These are phyloP conservation scores for Aspergillus floridensis DNA, from an alignment of 2,329 filamentous ascomycete genomes.

Conservation along the genomic window DNA sequence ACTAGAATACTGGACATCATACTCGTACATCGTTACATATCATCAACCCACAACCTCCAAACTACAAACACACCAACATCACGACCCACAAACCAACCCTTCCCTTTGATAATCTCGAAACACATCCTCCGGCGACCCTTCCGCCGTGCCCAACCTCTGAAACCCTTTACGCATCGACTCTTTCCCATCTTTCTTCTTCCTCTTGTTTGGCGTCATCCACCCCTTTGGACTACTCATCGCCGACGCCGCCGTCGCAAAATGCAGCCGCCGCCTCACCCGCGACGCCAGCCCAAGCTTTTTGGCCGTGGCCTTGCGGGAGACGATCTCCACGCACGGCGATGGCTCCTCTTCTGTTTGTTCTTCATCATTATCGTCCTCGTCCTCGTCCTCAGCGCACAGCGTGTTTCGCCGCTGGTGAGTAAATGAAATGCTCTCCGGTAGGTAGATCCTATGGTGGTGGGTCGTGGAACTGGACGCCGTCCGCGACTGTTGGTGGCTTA, in stretches of 20 bases:
- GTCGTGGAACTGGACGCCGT: neutral
- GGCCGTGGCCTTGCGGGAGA: neutral
- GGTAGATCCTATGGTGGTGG: neutral
- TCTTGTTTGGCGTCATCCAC: neutral
- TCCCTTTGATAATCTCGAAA: neutral
- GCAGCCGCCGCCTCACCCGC: neutral
- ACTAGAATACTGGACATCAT: too few relatives aligned
- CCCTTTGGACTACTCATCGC: neutral
- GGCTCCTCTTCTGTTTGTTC: neutral
- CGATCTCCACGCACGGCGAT: neutral
- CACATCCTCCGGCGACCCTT: neutral
- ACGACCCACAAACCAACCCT: neutral
- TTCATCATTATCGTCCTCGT: neutral
- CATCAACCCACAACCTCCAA: neutral
- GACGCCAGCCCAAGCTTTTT: neutral
- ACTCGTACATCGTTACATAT: neutral
- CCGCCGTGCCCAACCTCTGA: neutral
- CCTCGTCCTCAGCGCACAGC: neutral
- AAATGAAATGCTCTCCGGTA: neutral
- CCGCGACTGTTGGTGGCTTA: neutral
- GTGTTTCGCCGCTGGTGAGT: neutral
- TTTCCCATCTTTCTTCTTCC: neutral
- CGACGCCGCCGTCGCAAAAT: neutral
- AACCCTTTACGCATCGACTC: neutral
- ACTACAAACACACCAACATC: neutral